Percentiles rank a stretch among this genome's conserved stretches.
phyloP scores from a whole-genome alignment of 73 alveolate species.

The Paramecium bursaria region DNA sequence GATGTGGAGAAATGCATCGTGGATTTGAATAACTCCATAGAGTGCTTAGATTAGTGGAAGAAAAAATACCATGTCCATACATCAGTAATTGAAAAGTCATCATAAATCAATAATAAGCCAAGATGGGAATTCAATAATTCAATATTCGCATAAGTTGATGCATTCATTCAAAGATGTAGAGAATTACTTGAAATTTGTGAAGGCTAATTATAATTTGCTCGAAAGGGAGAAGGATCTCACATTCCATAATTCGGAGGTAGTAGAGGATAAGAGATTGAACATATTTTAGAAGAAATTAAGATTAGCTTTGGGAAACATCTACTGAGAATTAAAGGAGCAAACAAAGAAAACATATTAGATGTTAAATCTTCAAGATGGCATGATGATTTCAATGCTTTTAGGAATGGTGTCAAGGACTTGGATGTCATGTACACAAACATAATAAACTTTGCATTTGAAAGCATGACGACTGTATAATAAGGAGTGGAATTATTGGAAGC shows the following conservation, averaged over 20 bases:
- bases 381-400: constrained; percentile 92
- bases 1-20: constrained; percentile 93
- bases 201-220: constrained; percentile 97
- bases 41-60: constrained; percentile 96
- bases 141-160: constrained; percentile 99
- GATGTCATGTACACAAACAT: constrained; percentile 96
- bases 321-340: constrained; percentile 87
- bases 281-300: constrained; percentile 92
- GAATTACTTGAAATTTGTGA: constrained; percentile 98
- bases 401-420: constrained; percentile 83
- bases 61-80: constrained; percentile 72
- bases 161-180: constrained; percentile 99
- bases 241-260: constrained; percentile 99
- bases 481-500: constrained; percentile 99
- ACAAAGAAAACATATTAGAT: constrained; percentile 95
- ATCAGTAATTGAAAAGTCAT: constrained; percentile 72
- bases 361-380: constrained; percentile 99
- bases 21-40: constrained; percentile 89
- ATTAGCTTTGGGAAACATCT: constrained; percentile 91
- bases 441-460: constrained; percentile 97
- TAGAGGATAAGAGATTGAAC: constrained; percentile 95
- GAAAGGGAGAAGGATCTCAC: constrained; percentile 84
- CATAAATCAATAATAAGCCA: constrained; percentile 70
- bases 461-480: constrained; percentile 96
- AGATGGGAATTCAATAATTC: constrained; percentile 90